These are phyloP conservation scores for Nannochloris sp. DNA, from an alignment of 139 green algal genomes.

Conservation along the genomic window DNA sequence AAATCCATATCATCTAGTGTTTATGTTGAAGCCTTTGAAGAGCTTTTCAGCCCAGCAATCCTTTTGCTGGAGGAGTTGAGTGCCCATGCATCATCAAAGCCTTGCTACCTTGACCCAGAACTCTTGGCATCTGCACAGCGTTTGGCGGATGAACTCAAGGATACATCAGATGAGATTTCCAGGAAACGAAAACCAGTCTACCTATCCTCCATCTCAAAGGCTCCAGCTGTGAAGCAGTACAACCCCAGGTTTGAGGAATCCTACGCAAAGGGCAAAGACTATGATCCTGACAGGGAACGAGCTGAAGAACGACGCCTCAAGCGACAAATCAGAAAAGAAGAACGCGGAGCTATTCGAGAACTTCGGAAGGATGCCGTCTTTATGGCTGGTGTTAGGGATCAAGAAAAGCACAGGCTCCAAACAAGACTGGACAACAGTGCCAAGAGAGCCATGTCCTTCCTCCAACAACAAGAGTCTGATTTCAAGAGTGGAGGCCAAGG, in stretches of 20 bases:
- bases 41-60: constrained; percentile 10
- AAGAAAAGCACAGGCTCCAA: constrained; percentile 27
- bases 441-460: constrained; percentile 39
- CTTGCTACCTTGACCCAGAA: constrained; percentile 12
- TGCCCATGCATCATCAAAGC: constrained; percentile 1
- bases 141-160: neutral
- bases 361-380: constrained; percentile 78
- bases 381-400: constrained; percentile 48
- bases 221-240: constrained; percentile 36
- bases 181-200: constrained; percentile 16
- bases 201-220: constrained; percentile 15
- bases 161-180: neutral
- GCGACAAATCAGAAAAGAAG: constrained; percentile 54
- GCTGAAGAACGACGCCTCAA: constrained; percentile 53
- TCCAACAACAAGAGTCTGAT: constrained; percentile 75
- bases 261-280: constrained; percentile 54
- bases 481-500: constrained; percentile 76
- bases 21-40: too few species aligned
- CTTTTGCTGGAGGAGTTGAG: constrained; percentile 21
- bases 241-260: constrained; percentile 90
- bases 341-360: constrained; percentile 72
- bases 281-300: constrained; percentile 70
- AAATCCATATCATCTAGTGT: too few species aligned
- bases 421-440: constrained; percentile 25
- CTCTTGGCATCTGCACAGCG: constrained; percentile 3